These are phyloP conservation scores for Neoscytalidium dimidiatum DNA, from an alignment of 2,329 filamentous ascomycete genomes.

Conservation along the genomic window DNA sequence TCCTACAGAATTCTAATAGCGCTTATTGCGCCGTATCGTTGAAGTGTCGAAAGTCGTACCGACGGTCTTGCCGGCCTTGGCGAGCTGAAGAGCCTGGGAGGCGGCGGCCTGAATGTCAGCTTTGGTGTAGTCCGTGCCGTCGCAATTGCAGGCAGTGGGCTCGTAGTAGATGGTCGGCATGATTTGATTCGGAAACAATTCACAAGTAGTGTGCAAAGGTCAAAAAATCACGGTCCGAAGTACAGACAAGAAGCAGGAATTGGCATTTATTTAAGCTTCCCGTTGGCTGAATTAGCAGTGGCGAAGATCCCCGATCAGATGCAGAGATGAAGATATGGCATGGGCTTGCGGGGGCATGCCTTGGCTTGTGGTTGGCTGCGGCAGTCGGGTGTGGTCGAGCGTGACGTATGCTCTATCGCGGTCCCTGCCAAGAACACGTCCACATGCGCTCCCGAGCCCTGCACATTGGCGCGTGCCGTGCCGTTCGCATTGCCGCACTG, in stretches of 20 bases:
- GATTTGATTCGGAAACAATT: background rate
- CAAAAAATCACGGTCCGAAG: background rate
- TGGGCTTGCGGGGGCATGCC: too few species aligned
- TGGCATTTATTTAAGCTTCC: background rate
- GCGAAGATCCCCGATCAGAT: background rate
- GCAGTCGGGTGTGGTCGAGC: background rate
- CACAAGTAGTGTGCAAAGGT: too few species aligned
- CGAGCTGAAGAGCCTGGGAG: conserved; percentile 27
- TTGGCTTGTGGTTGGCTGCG: background rate
- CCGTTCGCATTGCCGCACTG: background rate
- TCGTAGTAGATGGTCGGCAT: conserved; percentile 20
- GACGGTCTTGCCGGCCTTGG: conserved; percentile 26
- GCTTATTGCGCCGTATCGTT: background rate
- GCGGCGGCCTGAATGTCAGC: conserved; percentile 29
- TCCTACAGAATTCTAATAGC: background rate
- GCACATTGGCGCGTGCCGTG: background rate
- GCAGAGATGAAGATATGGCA: background rate
- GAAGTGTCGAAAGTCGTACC: background rate
- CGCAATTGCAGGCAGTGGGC: conserved; percentile 22
- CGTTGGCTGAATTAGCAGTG: background rate
- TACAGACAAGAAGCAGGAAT: background rate
- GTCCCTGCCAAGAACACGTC: conserved; percentile 6
- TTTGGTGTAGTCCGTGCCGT: conserved; percentile 25
- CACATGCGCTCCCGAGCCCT: background rate
- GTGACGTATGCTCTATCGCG: background rate